These are phyloP conservation scores for Raphanus sativus DNA, from an alignment of 345 rosid genomes.

Conservation along the genomic window DNA sequence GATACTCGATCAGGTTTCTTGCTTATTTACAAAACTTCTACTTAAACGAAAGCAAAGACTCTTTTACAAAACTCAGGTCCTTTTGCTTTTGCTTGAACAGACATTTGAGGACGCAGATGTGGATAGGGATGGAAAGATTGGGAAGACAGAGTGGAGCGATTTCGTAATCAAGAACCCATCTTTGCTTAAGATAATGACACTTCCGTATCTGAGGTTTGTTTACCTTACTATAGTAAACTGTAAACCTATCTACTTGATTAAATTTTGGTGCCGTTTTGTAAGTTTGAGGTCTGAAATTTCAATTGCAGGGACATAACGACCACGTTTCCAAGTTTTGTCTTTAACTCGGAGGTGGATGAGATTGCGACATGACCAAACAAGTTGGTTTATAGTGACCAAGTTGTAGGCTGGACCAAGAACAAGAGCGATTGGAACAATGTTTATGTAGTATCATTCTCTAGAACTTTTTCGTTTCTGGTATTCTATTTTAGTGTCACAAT, in stretches of 20 bases:
- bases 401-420: conserved; percentile 19
- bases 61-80: background rate
- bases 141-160: conserved; percentile 74
- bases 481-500: conserved; percentile 3
- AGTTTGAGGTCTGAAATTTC: background rate
- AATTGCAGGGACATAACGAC: conserved; percentile 88
- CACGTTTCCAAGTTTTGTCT: conserved; percentile 93
- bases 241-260: background rate
- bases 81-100: conserved; percentile 38
- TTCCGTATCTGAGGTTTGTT: conserved; percentile 78
- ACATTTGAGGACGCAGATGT: conserved; percentile 87
- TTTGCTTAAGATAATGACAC: conserved; percentile 86
- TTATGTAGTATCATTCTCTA: conserved; percentile 4
- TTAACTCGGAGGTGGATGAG: conserved; percentile 91
- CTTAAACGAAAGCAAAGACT: background rate
- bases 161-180: conserved; percentile 85
- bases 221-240: background rate
- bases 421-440: conserved; percentile 19
- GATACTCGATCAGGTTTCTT: conserved; percentile 78
- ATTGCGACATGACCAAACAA: conserved; percentile 58
- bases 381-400: conserved; percentile 14
- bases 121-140: conserved; percentile 82
- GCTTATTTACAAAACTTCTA: background rate
- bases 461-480: background rate
- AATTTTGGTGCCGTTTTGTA: background rate